Base-by-base conservation (phyloP, 345 rosid genomes). In the Eucalyptus rudis region DNA sequence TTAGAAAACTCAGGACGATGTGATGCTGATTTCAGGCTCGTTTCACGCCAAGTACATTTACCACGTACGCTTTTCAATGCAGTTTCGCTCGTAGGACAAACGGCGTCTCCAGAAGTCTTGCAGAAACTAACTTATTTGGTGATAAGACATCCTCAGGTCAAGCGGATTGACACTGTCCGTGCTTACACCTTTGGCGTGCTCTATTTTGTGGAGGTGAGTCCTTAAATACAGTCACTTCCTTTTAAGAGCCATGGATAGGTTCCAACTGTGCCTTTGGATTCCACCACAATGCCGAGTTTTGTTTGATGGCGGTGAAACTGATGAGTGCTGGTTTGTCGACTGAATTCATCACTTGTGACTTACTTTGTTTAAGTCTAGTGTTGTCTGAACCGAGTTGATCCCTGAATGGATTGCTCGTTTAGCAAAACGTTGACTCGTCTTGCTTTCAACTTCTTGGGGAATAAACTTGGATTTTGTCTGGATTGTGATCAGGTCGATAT, bases 121-220 rank as follows among this genome's bases (percentile, higher is more conserved):
- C 99, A 96, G 86, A 96, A 96, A 88, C 56, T 96, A 49, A 98
- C 99, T 10, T 96, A 98, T 87, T 92, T 96, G 86, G 97, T 95
- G 43, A 81, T 94, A 88, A 92, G 96, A 88, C 99, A 96, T 90
- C 97, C 97, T 19, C 90, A 89, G 87, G 93, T 98, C 91, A 95
- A 95, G 93, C 97, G 94, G 20, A 93, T 98, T 2, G 99, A 96
- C 86, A 98, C 99, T 6, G 98, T 98, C 44, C 98, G 99, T 13
- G 99, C 99, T 54, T 97, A 97, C 91, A 95, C 98, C 50, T 96
- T 96, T 13, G 99, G 99, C 62, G 98, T 95, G 89, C 98, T 97
- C 52, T 96, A 96, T 88, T 97, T 97, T 90, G 99, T 97, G 13
- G 99, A 97, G 98, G 99, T 95, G 31, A 54, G 97, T 89, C 44